Evolutionary conservation across 805 yeast genomes (phyloP), one percentile per base, ranked within the genome.

Genomic region (Candida sithepensis): DNA sequence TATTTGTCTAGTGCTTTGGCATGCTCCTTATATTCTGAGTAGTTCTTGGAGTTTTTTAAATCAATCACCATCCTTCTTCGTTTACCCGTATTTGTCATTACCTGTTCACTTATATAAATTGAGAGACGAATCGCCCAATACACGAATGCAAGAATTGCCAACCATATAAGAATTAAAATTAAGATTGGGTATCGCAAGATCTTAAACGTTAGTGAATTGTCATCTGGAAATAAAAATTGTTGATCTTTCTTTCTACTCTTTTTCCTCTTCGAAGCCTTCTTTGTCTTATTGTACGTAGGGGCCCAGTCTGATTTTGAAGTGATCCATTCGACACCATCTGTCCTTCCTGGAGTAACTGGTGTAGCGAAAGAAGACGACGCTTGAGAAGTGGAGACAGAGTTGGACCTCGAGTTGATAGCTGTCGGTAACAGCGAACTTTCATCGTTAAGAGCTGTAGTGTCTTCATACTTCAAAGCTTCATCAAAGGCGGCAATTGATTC

Each of bases 131-230:
- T 72, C 1, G 72, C 32, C 4, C 78, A 62, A 60, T 86, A 86
- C 0, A 75, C 41, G 0, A 71, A 22, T 22, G 80, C 71, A 12
- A 86, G 66, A 2, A 81, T 48, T 0, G 59, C 33, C 1, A 84
- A 69, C 89, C 91, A 86, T 14, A 67, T 28, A 2, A 76, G 53
- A 1, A 82, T 77, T 16, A 77, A 64, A 0, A 77, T 41, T 45
- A 86, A 66, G 3, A 84, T 63, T 0, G 94, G 95, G 77, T 85
- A 85, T 39, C 94, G 66, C 23, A 86, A 67, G 1, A 85, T 36
- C 39, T 65, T 63, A 54, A 75, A 79, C 0, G 79, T 56, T 43
- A 56, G 40, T 10, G 64, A 60, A 18, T 52, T 44, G 16, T 54
- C 60, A 19, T 56, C 65, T 3, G 49, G 47, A 30, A 43, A 41